Evolutionary conservation across 2,329 filamentous ascomycete genomes (phyloP).

Genomic region (Massarina eburnea): DNA sequence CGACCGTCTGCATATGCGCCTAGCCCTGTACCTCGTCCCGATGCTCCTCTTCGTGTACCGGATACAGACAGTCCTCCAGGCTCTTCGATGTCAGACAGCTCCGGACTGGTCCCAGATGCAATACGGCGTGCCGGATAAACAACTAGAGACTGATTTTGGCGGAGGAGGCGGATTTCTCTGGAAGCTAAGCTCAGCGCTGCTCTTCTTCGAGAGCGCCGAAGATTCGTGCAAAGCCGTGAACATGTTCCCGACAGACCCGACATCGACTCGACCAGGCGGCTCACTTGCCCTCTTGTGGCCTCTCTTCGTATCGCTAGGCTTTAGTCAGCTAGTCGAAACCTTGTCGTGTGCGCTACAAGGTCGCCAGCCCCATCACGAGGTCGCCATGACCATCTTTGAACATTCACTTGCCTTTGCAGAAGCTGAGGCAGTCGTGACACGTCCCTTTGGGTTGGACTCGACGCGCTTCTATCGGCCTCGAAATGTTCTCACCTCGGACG

Average conservation of each 20-base stretch:
- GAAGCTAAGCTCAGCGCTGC: slow-evolving; percentile 67
- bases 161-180: slow-evolving; percentile 69
- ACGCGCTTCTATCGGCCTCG: slow-evolving; percentile 48
- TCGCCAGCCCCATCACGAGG: slow-evolving; percentile 76
- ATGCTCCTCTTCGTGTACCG: slow-evolving; percentile 54
- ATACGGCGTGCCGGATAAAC: slow-evolving; percentile 48
- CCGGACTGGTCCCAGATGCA: slow-evolving; percentile 49
- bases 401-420: slow-evolving; percentile 95
- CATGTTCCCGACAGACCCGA: slow-evolving; percentile 64
- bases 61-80: slow-evolving; percentile 71
- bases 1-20: slow-evolving; percentile 60
- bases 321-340: slow-evolving; percentile 87
- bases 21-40: slow-evolving; percentile 37
- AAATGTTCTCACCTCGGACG: slow-evolving; percentile 46
- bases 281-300: slow-evolving; percentile 79
- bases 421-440: slow-evolving; percentile 83
- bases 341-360: slow-evolving; percentile 87
- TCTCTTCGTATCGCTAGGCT: slow-evolving; percentile 66
- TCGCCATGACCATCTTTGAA: slow-evolving; percentile 94
- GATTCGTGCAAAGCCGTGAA: slow-evolving; percentile 73
- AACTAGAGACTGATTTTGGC: slow-evolving; percentile 52
- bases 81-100: slow-evolving; percentile 85
- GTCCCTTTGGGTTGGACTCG: slow-evolving; percentile 74
- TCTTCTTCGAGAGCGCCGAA: slow-evolving; percentile 73
- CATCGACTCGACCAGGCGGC: slow-evolving; percentile 62